Evolutionary conservation across 2,329 filamentous ascomycete species (phyloP).

Genomic region (Thielaviopsis punctulata): DNA sequence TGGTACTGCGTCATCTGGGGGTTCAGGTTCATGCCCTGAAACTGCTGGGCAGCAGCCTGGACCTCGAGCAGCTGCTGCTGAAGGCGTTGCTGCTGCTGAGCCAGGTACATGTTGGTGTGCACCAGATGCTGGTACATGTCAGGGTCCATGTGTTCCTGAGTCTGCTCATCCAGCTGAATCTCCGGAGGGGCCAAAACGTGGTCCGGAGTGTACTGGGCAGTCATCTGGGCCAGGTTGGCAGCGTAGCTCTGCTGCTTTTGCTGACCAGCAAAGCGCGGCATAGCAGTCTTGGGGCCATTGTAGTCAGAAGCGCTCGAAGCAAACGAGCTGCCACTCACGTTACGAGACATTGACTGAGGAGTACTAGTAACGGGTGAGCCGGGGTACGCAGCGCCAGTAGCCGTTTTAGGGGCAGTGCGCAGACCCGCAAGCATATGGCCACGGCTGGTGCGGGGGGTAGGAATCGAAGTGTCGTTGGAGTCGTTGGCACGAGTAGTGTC

Average conservation of each 20-base stretch:
- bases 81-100: constrained; percentile 84
- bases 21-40: constrained; percentile 58
- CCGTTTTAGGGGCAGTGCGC: constrained; percentile 81
- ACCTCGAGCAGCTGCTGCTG: constrained; percentile 82
- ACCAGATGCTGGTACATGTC: constrained; percentile 75
- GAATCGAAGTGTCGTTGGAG: constrained; percentile 46
- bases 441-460: constrained; percentile 82
- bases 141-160: constrained; percentile 64
- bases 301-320: constrained; percentile 25
- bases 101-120: constrained; percentile 79
- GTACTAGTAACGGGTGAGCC: constrained; percentile 36
- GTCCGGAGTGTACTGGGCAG: constrained; percentile 56
- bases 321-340: constrained; percentile 27
- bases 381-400: constrained; percentile 53
- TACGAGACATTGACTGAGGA: constrained; percentile 26
- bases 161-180: constrained; percentile 53
- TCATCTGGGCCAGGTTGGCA: constrained; percentile 18
- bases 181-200: constrained; percentile 75
- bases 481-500: constrained; percentile 53
- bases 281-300: constrained; percentile 36
- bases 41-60: constrained; percentile 67
- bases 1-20: constrained; percentile 30
- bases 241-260: constrained; percentile 18
- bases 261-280: constrained; percentile 27
- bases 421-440: constrained; percentile 87